Evolutionary conservation across 805 yeast species (phyloP), one percentile per base, ranked within the genome.

Genomic region (Suhomyces emberorum): DNA sequence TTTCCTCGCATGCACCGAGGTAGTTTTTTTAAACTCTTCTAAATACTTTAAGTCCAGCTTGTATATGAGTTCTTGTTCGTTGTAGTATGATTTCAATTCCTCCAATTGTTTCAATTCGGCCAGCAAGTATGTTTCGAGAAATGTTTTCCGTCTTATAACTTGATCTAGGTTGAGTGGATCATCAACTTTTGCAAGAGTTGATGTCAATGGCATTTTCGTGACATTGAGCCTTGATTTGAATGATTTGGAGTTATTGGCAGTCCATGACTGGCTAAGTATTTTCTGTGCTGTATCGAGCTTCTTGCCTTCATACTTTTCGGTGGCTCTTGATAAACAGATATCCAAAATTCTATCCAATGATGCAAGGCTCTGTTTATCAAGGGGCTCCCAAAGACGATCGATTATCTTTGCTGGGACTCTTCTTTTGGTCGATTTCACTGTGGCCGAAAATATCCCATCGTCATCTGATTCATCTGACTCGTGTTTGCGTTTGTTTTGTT

Each of bases 51-150:
- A 39, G 44, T 68, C 74, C 55, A 54, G 60, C 30, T 56, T 47
- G 44, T 52, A 55, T 17, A 44, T 43, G 23, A 42, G 35, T 18
- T 59, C 42, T 4, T 56, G 39, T 14, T 55, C 51, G 8, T 47
- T 44, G 31, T 52, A 49, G 39, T 60, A 49, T 7, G 42, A 39
- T 33, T 62, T 57, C 12, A 68, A 47, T 7, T 61, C 66, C 22
- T 50, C 43, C 26, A 66, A 48, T 40, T 66, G 72, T 33, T 59
- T 59, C 23, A 57, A 29, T 41, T 68, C 73, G 2, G 72, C 71
- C 63, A 53, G 61, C 12, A 67, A 47, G 37, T 61, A 57, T 10
- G 69, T 59, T 38, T 67, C 72, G 30, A 63, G 25, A 23, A 47
- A 49, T 12, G 48, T 49, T 33, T 57, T 59, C 17, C 59, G 42